Evolutionary conservation across 2,329 filamentous ascomycete genomes (phyloP).

Genomic region (Drechmeria coniospora): DNA sequence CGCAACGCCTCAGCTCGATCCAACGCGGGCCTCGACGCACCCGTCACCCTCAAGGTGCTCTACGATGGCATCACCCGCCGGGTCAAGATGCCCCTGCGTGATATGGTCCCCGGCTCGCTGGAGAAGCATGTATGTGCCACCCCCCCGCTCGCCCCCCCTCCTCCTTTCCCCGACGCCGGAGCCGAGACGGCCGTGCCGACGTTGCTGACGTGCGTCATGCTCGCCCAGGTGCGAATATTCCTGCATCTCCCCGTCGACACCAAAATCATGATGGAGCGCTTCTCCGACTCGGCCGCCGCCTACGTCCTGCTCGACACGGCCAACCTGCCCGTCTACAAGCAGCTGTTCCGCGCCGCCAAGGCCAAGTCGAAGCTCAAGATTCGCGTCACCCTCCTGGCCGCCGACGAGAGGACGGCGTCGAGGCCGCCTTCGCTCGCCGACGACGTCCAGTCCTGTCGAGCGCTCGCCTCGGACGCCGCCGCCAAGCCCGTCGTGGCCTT

Average conservation of each 20-base stretch:
- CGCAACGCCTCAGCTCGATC: conserved; percentile 1
- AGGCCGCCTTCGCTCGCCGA: conserved; percentile 36
- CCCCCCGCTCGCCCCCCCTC: not conserved
- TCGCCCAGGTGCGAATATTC: conserved; percentile 17
- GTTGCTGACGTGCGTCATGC: not conserved
- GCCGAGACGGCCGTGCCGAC: not conserved
- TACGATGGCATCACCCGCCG: conserved; percentile 62
- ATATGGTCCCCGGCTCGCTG: conserved; percentile 59
- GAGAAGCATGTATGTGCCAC: conserved; percentile 63
- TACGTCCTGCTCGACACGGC: conserved; percentile 66
- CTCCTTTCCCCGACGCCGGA: not conserved
- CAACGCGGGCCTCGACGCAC: conserved; percentile 13
- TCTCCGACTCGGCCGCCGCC: conserved; percentile 76
- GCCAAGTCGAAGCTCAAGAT: conserved; percentile 96
- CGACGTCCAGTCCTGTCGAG: conserved; percentile 19
- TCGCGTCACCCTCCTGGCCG: conserved; percentile 41
- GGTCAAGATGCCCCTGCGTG: conserved; percentile 78
- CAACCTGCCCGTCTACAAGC: conserved; percentile 82
- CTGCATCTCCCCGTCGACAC: conserved; percentile 17
- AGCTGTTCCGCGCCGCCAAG: conserved; percentile 90
- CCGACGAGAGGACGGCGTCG: conserved; percentile 16
- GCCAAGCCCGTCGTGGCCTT: not conserved
- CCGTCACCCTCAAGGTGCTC: conserved; percentile 72
- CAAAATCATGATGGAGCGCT: conserved; percentile 63
- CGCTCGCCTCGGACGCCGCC: conserved; percentile 1